These are phyloP conservation scores for Tremella mesenterica DNA, from an alignment of 768 basidiomycete genomes.

Conservation along the genomic window DNA sequence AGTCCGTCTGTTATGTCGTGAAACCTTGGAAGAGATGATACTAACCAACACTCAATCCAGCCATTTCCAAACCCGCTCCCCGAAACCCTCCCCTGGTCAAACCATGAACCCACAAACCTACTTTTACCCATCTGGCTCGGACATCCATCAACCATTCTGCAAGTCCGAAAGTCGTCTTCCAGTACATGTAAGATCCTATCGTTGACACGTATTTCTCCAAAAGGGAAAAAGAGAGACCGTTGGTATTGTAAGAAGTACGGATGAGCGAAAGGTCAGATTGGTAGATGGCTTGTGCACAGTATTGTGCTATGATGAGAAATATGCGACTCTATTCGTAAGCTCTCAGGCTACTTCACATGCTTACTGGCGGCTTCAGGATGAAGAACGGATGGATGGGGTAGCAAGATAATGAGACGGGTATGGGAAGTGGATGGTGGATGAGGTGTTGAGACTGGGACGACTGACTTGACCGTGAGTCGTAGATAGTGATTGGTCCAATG, in stretches of 20 bases:
- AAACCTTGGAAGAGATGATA: no score
- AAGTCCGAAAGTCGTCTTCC: conserved; percentile 26
- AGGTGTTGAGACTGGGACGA: no score
- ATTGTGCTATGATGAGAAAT: conserved; percentile 83
- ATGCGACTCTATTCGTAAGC: no score
- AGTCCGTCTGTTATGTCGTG: no score
- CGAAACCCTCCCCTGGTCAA: conserved; percentile 29
- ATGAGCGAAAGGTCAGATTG: conserved; percentile 28
- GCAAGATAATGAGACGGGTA: no score
- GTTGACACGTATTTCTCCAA: conserved; percentile 11
- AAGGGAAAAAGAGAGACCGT: conserved; percentile 8
- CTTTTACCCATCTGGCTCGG: conserved; percentile 32
- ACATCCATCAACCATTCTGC: conserved; percentile 40
- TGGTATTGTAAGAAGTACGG: conserved; percentile 7
- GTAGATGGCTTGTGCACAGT: conserved; percentile 53
- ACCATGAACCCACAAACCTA: conserved; percentile 35
- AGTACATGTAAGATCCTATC: conserved; percentile 23
- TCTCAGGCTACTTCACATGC: no score
- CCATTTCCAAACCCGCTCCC: conserved; percentile 30
- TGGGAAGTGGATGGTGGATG: no score
- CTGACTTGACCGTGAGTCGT: conserved; percentile 68
- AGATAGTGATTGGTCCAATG: conserved; percentile 70
- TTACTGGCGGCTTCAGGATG: no score
- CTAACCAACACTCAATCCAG: conserved; percentile 31
- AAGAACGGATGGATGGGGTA: no score